A percentile compares a stretch with the other conserved stretches of the same genome.
Evolutionary conservation across 2,329 filamentous ascomycete genomes (phyloP).

Genomic region (Penicillium olsonii): DNA sequence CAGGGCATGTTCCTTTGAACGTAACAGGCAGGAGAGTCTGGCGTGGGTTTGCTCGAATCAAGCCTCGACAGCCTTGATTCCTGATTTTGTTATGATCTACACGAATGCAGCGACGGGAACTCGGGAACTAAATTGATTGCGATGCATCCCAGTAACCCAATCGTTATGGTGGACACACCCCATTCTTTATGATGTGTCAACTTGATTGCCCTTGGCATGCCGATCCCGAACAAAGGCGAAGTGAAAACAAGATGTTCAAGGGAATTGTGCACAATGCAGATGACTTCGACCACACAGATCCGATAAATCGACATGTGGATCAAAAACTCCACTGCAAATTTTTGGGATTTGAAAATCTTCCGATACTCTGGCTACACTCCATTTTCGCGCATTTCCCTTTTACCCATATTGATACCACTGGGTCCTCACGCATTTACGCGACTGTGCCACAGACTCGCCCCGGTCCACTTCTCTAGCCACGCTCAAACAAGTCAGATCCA

Average conservation of each 20-base stretch:
- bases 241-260: neutral
- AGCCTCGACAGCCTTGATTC: neutral
- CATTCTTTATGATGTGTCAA: constrained; percentile 2
- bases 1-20: neutral
- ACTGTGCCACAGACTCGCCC: neutral
- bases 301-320: constrained; percentile 1
- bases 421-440: neutral
- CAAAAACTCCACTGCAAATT: neutral
- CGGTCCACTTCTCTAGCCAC: constrained; percentile 8
- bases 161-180: neutral
- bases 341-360: neutral
- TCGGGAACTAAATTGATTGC: constrained; percentile 15
- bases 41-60: neutral
- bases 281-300: too few species aligned
- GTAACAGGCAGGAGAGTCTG: neutral
- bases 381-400: neutral
- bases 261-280: neutral
- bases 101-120: constrained; percentile 7
- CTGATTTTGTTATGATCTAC: neutral
- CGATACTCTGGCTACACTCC: neutral
- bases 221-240: constrained; percentile 4
- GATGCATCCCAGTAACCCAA: neutral
- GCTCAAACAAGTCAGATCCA: neutral
- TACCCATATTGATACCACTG: neutral
- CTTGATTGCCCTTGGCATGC: neutral